Conservation (phyloP, 225 moss, liverwort and hornwort genomes). For the Asterella californica region DNA sequence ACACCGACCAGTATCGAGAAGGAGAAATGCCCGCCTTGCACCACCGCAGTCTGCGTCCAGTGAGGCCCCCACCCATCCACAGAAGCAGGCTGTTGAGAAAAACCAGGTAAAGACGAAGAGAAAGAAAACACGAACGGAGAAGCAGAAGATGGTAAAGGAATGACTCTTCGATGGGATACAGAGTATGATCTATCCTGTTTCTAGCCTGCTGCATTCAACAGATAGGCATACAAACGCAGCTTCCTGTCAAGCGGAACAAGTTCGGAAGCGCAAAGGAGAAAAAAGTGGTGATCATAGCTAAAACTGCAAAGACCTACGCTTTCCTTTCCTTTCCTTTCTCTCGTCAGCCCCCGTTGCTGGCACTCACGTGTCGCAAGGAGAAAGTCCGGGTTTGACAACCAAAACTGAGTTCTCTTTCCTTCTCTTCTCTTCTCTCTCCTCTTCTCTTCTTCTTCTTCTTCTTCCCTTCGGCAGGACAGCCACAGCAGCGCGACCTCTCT, state of each 20-base stretch:
- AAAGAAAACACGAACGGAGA: background rate
- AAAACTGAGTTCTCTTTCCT: background rate
- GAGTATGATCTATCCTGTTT: background rate
- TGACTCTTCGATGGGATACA: background rate
- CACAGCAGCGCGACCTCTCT: background rate
- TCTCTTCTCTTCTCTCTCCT: background rate
- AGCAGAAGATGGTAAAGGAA: background rate
- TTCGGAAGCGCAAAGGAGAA: background rate
- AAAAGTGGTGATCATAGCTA: background rate
- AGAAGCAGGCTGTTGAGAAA: background rate
- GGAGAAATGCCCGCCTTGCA: background rate
- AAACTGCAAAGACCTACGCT: conserved; percentile 9
- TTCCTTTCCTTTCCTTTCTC: background rate
- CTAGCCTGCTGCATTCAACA: background rate
- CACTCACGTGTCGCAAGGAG: background rate
- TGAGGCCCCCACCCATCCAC: background rate
- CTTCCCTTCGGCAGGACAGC: background rate
- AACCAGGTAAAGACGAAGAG: background rate
- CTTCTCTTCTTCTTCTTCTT: background rate
- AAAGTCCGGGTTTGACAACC: background rate
- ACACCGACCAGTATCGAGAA: conserved; percentile 2
- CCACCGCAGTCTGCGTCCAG: background rate
- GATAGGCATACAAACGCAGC: background rate
- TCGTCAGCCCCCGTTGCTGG: background rate
- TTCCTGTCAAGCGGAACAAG: background rate